Evolutionary conservation across 2,329 filamentous ascomycete species (phyloP), one percentile per base, ranked within the genome.

Genomic region (Mollisia scopiformis): DNA sequence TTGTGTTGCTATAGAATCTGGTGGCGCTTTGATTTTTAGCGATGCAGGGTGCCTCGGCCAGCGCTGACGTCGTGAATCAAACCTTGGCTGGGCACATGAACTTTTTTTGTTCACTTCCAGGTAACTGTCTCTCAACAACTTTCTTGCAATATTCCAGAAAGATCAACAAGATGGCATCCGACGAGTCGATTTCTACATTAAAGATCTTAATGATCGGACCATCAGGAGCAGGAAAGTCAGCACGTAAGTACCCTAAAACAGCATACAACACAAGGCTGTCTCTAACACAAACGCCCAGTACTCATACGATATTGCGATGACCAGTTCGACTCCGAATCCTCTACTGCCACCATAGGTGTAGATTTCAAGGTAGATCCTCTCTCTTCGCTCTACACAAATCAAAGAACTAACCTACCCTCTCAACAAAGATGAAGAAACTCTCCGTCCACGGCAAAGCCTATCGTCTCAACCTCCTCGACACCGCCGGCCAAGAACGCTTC

Each of bases 401-500:
- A 2, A 39, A 55, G 19, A 23, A 23, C 33, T 31, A 56, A 33
- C 53, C 10, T 37, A 2, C 3, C 16, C n/a, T 19, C n/a, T 16
- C 35, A 33, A 37, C 31, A 57, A 60, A 84, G 81, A 77, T 79
- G 66, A 85, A 85, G 68, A 84, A 78, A 53, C 74, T 85, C 37
- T 79, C 79, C 14, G 78, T 85, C 58, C 78, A 79, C 52, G 82
- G 81, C 41, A 81, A 79, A 68, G 75, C 78, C 3, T 84, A 84
- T 65, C 77, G 80, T 27, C 68, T 85, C 23, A 83, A 81, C 49
- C 77, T 85, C 54, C 82, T 85, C 65, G 95, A 99, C 74, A 99
- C 95, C 0, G 95, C 95, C 5, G 95, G 95, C 55, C 97, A 96
- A 62, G 95, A 99, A 77, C 88, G 95, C 62, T 99, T 98, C 77